These are phyloP conservation scores for Alternaria sp. DNA, from an alignment of 2,329 filamentous ascomycete species.

Conservation along the genomic window DNA sequence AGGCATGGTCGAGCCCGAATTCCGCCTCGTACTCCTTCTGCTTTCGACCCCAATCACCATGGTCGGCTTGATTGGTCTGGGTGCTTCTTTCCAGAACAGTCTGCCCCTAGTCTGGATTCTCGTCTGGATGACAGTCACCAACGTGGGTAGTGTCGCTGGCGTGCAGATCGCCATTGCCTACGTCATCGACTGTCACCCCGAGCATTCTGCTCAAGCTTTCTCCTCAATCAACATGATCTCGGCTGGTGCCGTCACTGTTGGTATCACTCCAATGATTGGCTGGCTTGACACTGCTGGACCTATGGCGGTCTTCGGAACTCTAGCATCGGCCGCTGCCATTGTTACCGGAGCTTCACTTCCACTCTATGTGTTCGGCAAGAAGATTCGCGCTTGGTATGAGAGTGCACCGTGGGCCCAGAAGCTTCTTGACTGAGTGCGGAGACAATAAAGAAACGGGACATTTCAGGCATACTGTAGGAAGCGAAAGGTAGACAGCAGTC, in stretches of 20 bases:
- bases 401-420: constrained; percentile 11
- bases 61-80: constrained; percentile 14
- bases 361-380: constrained; percentile 20
- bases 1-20: constrained; percentile 19
- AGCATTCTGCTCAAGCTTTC: constrained; percentile 20
- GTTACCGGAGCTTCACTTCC: constrained; percentile 6
- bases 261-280: constrained; percentile 8
- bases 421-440: constrained; percentile 7
- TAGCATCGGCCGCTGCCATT: constrained; percentile 7
- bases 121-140: constrained; percentile 15
- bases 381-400: constrained; percentile 19
- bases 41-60: constrained; percentile 14
- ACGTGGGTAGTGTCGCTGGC: constrained; percentile 7
- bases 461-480: neutral
- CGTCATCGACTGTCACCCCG: constrained; percentile 20
- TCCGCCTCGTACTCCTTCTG: constrained; percentile 18
- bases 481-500: neutral
- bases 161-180: constrained; percentile 15
- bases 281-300: constrained; percentile 5
- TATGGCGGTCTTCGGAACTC: neutral
- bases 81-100: constrained; percentile 7
- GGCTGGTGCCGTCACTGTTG: constrained; percentile 4
- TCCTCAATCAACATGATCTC: constrained; percentile 13
- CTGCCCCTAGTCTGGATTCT: constrained; percentile 14
- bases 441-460: too few relatives aligned